These are phyloP conservation scores for Ustilago tritici DNA, from an alignment of 1,284 basidiomycete species.

Conservation along the genomic window DNA sequence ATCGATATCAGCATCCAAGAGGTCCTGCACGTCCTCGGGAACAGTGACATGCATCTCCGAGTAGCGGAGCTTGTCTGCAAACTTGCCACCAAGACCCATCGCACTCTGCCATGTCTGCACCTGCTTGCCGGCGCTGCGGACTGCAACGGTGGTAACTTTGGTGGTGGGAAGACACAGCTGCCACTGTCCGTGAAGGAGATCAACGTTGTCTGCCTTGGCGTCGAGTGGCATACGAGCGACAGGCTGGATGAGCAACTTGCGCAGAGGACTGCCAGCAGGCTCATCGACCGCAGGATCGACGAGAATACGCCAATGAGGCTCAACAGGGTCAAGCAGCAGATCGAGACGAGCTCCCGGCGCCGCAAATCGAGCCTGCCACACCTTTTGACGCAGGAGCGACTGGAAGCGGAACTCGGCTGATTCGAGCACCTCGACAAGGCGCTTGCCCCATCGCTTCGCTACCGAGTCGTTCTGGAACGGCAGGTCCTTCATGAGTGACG, in stretches of 20 bases:
- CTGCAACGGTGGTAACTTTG: slow-evolving; percentile 74
- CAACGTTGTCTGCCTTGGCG: slow-evolving; percentile 49
- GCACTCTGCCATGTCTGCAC: slow-evolving; percentile 87
- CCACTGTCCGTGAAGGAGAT: slow-evolving; percentile 81
- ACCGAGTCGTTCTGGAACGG: slow-evolving; percentile 70
- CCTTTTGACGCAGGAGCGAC: slow-evolving; percentile 76
- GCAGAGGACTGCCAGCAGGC: slow-evolving; percentile 83
- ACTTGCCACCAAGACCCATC: slow-evolving; percentile 81
- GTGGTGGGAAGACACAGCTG: slow-evolving; percentile 81
- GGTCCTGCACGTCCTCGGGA: slow-evolving; percentile 72
- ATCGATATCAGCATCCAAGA: slow-evolving; percentile 83
- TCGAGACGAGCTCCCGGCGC: slow-evolving; percentile 80
- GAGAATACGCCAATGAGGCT: slow-evolving; percentile 83
- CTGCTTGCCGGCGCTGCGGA: slow-evolving; percentile 78
- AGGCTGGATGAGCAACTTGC: slow-evolving; percentile 80
- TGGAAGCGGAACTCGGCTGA: slow-evolving; percentile 68
- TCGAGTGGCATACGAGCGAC: slow-evolving; percentile 79
- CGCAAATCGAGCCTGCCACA: slow-evolving; percentile 85
- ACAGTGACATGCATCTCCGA: slow-evolving; percentile 78
- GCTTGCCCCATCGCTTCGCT: slow-evolving; percentile 79
- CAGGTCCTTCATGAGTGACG: slow-evolving; percentile 71
- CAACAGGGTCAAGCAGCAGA: slow-evolving; percentile 80
- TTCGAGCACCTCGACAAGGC: slow-evolving; percentile 76
- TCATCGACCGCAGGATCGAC: slow-evolving; percentile 78
- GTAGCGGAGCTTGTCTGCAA: slow-evolving; percentile 78